Evolutionary conservation across 2,329 filamentous ascomycete genomes (phyloP).

Genomic region (Berkeleyomyces basicola): DNA sequence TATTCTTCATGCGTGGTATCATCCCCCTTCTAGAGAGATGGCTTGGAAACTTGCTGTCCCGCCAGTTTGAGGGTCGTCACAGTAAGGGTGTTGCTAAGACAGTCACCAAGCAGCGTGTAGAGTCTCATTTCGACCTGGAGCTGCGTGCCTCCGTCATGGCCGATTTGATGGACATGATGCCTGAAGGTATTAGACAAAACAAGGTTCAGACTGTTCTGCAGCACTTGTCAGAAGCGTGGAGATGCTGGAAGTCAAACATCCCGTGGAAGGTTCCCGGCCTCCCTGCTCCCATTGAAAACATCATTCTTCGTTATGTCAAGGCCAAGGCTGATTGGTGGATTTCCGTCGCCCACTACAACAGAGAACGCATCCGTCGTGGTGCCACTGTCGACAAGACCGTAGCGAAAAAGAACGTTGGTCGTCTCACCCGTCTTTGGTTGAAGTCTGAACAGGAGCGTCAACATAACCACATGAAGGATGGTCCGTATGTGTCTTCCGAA

Average conservation of each 20-base stretch:
- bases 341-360: conserved; percentile 95
- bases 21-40: conserved; percentile 92
- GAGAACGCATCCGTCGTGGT: conserved; percentile 87
- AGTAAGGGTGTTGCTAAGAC: conserved; percentile 99
- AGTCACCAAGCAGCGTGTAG: conserved; percentile 95
- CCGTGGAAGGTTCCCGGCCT: conserved; percentile 97
- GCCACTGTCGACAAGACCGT: conserved; percentile 98
- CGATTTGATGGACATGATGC: conserved; percentile 99
- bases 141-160: conserved; percentile 97
- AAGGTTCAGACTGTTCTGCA: conserved; percentile 97
- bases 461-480: conserved; percentile 99
- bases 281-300: conserved; percentile 94
- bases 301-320: conserved; percentile 96
- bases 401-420: conserved; percentile 95
- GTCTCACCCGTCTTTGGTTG: conserved; percentile 85
- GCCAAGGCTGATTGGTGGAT: conserved; percentile 99
- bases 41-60: conserved; percentile 89
- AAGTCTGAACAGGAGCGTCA: conserved; percentile 97
- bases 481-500: conserved; percentile 93
- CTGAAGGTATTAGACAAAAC: conserved; percentile 97
- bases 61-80: conserved; percentile 95
- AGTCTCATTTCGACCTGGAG: conserved; percentile 96
- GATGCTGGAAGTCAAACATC: conserved; percentile 99
- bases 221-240: conserved; percentile 94
- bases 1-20: conserved; percentile 98